Evolutionary conservation across 345 rosid genomes (phyloP), one percentile per base, ranked within the genome.

Genomic region (Aquilaria yunnanensis): DNA sequence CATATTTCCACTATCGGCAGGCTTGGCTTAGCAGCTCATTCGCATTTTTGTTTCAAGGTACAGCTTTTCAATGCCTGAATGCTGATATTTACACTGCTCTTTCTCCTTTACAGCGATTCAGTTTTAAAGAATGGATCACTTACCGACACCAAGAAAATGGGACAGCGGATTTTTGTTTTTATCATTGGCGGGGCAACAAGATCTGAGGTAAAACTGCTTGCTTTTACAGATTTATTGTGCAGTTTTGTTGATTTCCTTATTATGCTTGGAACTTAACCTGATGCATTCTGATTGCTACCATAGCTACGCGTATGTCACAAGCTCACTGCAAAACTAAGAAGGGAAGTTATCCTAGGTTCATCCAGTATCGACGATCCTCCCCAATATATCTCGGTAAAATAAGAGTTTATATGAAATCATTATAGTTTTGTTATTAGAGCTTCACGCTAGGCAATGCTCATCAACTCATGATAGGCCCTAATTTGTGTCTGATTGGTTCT

Each of bases 151-250:
- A 84, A 75, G 77, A 90, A 80, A 71, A 78, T 93, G 86, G 98
- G 97, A 51, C 82, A 83, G 72, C 94, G 97, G 56, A 76, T 93
- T 60, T 93, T 93, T 73, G 74, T 90, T 41, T 93, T 87, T 68
- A 83, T 93, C 59, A 77, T 93, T 58, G 98, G 98, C 12, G 98
- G 96, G 50, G 98, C 97, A 64, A 93, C 98, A 70, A 80, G 94
- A 65, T 93, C 97, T 30, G 97, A 93, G 98, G 97, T 89, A 72
- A 76, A 66, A 56, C 13, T 30, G 6, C 2, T 30, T 2, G 2
- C 31, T 49, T 70, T 58, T 6, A 57, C 47, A n/a, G 12, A 13
- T 51, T 59, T 68, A 10, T 14, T 50, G 14, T 29, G 55, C 29
- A 56, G 32, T 3, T 31, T 56, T 57, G 53, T 50, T 65, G 23